Evolutionary conservation across 148 eudicot genomes (phyloP).

Genomic region (Limonium bicolor): DNA sequence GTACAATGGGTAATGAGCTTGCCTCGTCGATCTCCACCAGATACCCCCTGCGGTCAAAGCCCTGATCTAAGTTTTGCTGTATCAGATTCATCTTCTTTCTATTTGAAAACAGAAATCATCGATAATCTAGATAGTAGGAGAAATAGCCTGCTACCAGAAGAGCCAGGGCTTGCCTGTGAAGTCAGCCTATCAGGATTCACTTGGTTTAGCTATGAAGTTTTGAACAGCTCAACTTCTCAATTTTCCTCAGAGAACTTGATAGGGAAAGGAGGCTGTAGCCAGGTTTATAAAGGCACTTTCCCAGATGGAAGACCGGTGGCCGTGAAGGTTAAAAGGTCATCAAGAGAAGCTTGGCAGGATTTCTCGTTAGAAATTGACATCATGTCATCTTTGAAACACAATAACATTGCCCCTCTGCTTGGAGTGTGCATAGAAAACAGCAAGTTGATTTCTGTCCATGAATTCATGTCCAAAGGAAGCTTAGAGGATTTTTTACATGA

Average conservation of each 20-base stretch:
- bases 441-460: slow-evolving; percentile 61
- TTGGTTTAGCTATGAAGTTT: slow-evolving; percentile 54
- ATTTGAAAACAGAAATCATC: slow-evolving; percentile 16
- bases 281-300: slow-evolving; percentile 75
- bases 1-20: slow-evolving; percentile 90
- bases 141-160: slow-evolving; percentile 20
- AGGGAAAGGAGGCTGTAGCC: slow-evolving; percentile 76
- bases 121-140: slow-evolving; percentile 11
- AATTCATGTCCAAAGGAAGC: slow-evolving; percentile 56
- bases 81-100: slow-evolving; percentile 21
- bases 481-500: slow-evolving; percentile 69
- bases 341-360: slow-evolving; percentile 60
- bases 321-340: slow-evolving; percentile 55
- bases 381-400: slow-evolving; percentile 59
- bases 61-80: slow-evolving; percentile 20
- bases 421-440: slow-evolving; percentile 64
- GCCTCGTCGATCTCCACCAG: slow-evolving; percentile 51
- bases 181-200: slow-evolving; percentile 36
- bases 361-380: slow-evolving; percentile 66
- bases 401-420: slow-evolving; percentile 50
- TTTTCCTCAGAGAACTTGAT: slow-evolving; percentile 77
- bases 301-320: slow-evolving; percentile 71
- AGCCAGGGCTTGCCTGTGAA: slow-evolving; percentile 28
- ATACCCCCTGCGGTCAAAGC: slow-evolving; percentile 24
- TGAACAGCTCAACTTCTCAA: slow-evolving; percentile 48